Base-by-base conservation (phyloP, 148 eudicot species). In the Amaranthus cruentus region DNA sequence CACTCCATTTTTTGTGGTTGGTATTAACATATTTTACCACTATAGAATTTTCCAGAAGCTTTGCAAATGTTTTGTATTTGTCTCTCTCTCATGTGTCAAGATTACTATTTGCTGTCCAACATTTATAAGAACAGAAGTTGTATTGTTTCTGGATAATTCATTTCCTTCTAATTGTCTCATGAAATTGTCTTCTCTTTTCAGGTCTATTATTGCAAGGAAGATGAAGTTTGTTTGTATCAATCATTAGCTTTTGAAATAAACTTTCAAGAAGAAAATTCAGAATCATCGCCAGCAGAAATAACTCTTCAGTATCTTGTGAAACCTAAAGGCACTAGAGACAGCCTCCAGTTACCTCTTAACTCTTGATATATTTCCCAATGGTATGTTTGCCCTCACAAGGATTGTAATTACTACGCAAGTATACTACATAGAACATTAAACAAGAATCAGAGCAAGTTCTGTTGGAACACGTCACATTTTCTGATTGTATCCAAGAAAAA, bases 131-230 rank as follows among this genome's bases (percentile, higher is more conserved):
- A 59, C 73, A 59, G 49, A 63, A 72, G 14, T 58, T 49, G 55
- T 51, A 21, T 38, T 50, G 6, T 42, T 7, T 28, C 15, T 3
- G 44, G 48, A 7, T 10, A 15, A 12, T 50, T 51, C 28, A 55
- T 38, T 52, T 28, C 49, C 14, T 76, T 55, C 63, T 77, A 10
- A 18, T 44, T 48, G 5, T 47, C 48, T 66, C 14, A 43, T 51
- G 28, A 56, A 57, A 51, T 5, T 61, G 2, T 56, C 21, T 47
- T 5, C 53, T 44, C 55, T 62, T 74, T 80, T 47, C 89, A 94
- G 98, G 96, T 94, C 59, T 94, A 94, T 83, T 94, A 91, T 72
- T 94, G 98, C 14, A 91, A 94, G 72, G 98, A 91, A 83, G 96
- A 94, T 57, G 98, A 94, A 76, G 91, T 94, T 53, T 91, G 98